Percentiles rank a stretch among this genome's conserved stretches.
phyloP scores from a whole-genome alignment of 148 eudicot species.

The Rhododendron mucronatum region DNA sequence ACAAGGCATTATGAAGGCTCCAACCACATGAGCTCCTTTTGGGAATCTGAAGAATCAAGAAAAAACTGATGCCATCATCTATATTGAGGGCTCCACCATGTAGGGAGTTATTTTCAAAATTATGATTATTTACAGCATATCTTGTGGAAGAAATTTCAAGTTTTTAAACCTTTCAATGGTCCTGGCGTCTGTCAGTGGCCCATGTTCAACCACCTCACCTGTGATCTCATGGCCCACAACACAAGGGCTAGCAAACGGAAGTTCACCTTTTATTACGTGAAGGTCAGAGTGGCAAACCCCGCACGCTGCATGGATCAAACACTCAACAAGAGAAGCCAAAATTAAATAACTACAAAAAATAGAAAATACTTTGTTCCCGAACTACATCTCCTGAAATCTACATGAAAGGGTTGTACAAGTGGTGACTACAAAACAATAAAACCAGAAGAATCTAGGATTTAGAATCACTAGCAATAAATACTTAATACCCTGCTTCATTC shows the following conservation, averaged over 20 bases:
- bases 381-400: background rate
- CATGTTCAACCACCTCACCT: conserved; percentile 96
- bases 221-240: conserved; percentile 96
- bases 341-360: conserved; percentile 6
- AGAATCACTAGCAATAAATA: background rate
- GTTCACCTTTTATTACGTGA: conserved; percentile 94
- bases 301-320: conserved; percentile 61
- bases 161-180: conserved; percentile 56
- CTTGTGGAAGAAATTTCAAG: background rate
- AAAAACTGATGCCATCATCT: conserved; percentile 16
- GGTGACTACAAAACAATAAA: background rate
- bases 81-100: background rate
- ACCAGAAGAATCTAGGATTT: background rate
- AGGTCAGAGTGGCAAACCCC: conserved; percentile 99
- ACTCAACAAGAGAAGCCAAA: conserved; percentile 5
- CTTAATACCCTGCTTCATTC: background rate
- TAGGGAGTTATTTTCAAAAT: background rate
- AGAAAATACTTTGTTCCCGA: background rate
- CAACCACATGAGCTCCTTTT: conserved; percentile 84
- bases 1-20: conserved; percentile 99
- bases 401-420: background rate
- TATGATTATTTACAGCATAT: background rate
- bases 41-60: conserved; percentile 61
- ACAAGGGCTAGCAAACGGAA: conserved; percentile 94
- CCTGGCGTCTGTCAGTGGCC: conserved; percentile 69